Evolutionary conservation across 371 early-diverging fungal species (phyloP), one percentile per base, ranked within the genome.

Genomic region (Apophysomyces elegans): DNA sequence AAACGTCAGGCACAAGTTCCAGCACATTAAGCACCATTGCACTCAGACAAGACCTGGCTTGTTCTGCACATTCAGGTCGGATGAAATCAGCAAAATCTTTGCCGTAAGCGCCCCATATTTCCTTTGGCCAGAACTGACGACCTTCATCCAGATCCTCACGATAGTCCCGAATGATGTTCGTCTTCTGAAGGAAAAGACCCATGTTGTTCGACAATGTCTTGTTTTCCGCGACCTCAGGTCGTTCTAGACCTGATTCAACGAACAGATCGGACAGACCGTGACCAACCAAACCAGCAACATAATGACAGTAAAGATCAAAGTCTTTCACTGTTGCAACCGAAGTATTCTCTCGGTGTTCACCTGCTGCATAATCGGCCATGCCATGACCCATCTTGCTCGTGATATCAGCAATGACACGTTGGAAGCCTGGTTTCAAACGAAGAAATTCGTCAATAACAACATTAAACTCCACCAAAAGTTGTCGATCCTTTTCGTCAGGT

Each of bases 251-350:
- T 18, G 95, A 93, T 18, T 89, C 93, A 36, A 87, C 82, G 80
- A 99, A 98, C 64, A 99, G 86, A 62, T 90, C 86, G 57, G 94
- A 95, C 61, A 99, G 82, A 39, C 98, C 99, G 68, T 92, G 82
- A 1, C 99, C 99, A 37, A 98, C 97, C 36, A 99, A 87, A 41
- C 99, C 99, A 39, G 99, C 99, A 32, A 96, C 99, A 77, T 97
- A 97, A 76, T 98, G 94, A 68, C 96, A 96, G 85, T 99, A 99
- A 59, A 93, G 88, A 77, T 99, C 90, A 82, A 93, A 99, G 77
- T 97, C 96, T 8, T 80, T 87, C 32, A 87, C 77, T 7, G 93
- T 91, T 6, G 86, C 85, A 14, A 98, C 91, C 32, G 89, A 77
- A 18, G 87, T 89, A 64, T 86, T 87, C 37, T 79, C 84, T 57